Evolutionary conservation across 139 green algal species (phyloP).

Genomic region (Chlorella sorokiniana): DNA sequence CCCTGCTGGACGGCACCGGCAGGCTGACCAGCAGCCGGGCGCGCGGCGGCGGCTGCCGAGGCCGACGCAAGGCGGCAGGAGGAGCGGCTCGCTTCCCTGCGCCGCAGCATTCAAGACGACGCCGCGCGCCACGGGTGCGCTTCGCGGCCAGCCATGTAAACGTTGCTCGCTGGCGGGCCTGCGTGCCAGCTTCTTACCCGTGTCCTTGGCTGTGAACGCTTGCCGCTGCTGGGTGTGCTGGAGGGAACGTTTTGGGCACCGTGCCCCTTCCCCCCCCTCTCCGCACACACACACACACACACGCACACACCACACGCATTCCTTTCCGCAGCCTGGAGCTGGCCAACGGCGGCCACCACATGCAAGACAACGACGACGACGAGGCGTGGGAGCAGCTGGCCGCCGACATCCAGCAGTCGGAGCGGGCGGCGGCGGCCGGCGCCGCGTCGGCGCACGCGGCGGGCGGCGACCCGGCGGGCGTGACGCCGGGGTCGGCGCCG

Average conservation of each 20-base stretch:
- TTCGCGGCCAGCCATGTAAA: not conserved
- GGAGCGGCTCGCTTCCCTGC: constrained; percentile 2
- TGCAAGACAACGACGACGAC: not conserved
- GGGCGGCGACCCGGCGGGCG: not conserved
- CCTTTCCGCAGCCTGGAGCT: not conserved
- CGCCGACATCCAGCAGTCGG: constrained; percentile 1
- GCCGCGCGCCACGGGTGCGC: not conserved
- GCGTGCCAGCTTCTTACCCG: no score
- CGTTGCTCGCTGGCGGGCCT: not conserved
- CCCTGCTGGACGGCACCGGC: constrained; percentile 12
- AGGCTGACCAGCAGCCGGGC: constrained; percentile 2
- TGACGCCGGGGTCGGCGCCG: not conserved
- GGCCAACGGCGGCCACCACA: not conserved
- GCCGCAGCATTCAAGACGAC: not conserved
- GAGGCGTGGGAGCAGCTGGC: constrained; percentile 26
- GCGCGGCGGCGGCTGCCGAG: constrained; percentile 1
- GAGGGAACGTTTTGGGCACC: no score
- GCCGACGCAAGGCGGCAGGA: constrained; percentile 6
- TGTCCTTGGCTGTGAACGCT: not conserved
- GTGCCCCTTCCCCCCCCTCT: not conserved
- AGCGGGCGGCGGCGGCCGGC: constrained; percentile 7
- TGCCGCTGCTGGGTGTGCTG: no score
- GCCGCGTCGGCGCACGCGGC: no score
- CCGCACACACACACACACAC: not conserved
- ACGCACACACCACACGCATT: not conserved